A percentile compares a stretch with the other conserved stretches of the same genome.
Evolutionary conservation across 2,329 filamentous ascomycete genomes (phyloP).

Genomic region (Colletotrichum lindemuthianum): DNA sequence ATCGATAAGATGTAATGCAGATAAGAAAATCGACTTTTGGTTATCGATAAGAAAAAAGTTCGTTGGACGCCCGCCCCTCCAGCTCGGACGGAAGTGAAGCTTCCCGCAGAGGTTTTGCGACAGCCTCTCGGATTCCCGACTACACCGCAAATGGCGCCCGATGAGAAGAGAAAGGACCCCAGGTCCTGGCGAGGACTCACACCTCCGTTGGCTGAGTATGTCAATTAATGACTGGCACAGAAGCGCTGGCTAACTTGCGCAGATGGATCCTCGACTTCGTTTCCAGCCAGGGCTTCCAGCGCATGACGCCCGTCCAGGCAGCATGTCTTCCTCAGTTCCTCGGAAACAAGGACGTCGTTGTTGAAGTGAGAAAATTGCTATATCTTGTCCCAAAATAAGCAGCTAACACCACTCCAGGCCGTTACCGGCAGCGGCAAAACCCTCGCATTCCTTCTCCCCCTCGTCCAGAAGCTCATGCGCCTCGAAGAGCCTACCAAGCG

Average conservation of each 20-base stretch:
- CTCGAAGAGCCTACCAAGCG: conserved; percentile 85
- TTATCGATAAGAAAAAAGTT: conserved; percentile 36
- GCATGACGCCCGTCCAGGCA: conserved; percentile 95
- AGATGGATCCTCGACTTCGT: conserved; percentile 90
- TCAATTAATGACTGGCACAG: conserved; percentile 56
- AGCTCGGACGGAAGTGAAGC: conserved; percentile 9
- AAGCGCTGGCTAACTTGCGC: conserved; percentile 74
- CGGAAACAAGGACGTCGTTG: conserved; percentile 90
- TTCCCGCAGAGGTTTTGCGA: conserved; percentile 1
- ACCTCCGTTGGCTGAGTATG: conserved; percentile 48
- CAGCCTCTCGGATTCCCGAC: neutral
- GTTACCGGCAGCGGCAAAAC: conserved; percentile 95
- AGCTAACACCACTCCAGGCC: conserved; percentile 58
- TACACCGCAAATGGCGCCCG: conserved; percentile 44
- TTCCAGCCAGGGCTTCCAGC: conserved; percentile 82
- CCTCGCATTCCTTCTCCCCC: conserved; percentile 79
- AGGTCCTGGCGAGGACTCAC: conserved; percentile 56
- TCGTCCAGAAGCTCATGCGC: conserved; percentile 83
- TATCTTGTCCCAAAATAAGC: neutral
- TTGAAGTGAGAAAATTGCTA: conserved; percentile 65
- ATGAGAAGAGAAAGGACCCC: conserved; percentile 55
- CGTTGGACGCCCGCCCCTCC: conserved; percentile 22
- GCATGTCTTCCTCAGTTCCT: conserved; percentile 90
- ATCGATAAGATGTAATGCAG: conserved; percentile 1
- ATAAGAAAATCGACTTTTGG: neutral